These are phyloP conservation scores for Baeospora myosura DNA, from an alignment of 1,284 basidiomycete genomes.

Conservation along the genomic window DNA sequence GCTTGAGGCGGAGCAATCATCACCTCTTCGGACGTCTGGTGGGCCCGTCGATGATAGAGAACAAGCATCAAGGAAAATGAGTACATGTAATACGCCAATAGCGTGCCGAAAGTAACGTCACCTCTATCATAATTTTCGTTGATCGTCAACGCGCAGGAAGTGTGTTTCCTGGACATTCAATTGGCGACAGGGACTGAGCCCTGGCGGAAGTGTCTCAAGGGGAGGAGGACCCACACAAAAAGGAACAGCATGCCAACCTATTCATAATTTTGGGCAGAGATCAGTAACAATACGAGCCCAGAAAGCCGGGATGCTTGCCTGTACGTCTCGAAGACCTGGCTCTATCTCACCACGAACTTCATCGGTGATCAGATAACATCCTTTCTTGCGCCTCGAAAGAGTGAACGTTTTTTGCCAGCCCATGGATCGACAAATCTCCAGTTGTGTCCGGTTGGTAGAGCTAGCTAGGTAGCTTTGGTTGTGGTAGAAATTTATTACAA, in stretches of 20 bases:
- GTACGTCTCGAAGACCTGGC: conserved; percentile 64
- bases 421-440: conserved; percentile 38
- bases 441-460: too few species aligned
- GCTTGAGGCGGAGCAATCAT: conserved; percentile 3
- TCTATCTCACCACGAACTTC: conserved; percentile 68
- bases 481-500: too few species aligned
- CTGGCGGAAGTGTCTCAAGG: conserved; percentile 1
- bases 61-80: not conserved
- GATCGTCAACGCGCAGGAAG: conserved; percentile 81
- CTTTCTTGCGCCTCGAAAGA: conserved; percentile 50
- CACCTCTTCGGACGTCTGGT: conserved; percentile 55
- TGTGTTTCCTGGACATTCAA: conserved; percentile 67
- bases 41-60: conserved; percentile 1
- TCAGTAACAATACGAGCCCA: not conserved
- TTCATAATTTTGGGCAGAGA: conserved; percentile 3
- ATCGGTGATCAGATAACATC: conserved; percentile 83
- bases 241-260: conserved; percentile 71
- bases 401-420: conserved; percentile 90
- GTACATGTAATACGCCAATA: not conserved
- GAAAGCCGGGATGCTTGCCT: conserved; percentile 35
- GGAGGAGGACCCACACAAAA: conserved; percentile 51
- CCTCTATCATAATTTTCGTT: conserved; percentile 82
- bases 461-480: too few species aligned
- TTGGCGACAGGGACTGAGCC: too few species aligned
- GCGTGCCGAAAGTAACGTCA: conserved; percentile 17